phyloP scores from a whole-genome alignment of 495 filamentous ascomycete species.

The Xylaria castorea region DNA sequence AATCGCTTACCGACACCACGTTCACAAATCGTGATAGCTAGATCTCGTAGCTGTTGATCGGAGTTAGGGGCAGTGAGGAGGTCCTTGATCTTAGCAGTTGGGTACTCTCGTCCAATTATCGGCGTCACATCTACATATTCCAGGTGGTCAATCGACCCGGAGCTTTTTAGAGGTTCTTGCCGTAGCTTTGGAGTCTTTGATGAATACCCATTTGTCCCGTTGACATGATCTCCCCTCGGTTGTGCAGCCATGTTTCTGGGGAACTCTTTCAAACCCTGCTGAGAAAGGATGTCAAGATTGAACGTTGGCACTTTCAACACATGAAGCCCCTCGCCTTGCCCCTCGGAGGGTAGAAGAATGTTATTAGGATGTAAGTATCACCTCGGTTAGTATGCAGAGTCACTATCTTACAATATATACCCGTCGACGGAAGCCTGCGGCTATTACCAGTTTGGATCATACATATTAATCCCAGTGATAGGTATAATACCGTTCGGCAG shows the following conservation, averaged over 20 bases:
- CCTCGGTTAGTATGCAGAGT: neutral
- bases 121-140: constrained; percentile 71
- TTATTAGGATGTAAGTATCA: neutral
- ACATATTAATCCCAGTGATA: neutral
- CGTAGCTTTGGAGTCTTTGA: constrained; percentile 27
- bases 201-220: constrained; percentile 29
- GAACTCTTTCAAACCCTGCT: neutral
- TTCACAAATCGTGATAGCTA: constrained; percentile 63
- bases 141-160: constrained; percentile 63
- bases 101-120: constrained; percentile 72
- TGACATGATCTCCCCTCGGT: neutral
- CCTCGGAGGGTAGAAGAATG: neutral
- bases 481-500: neutral
- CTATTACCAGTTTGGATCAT: neutral
- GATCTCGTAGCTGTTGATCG: constrained; percentile 69
- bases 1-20: constrained; percentile 56
- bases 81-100: constrained; percentile 63
- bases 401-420: constrained; percentile 3
- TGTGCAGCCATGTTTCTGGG: neutral
- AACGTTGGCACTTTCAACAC: neutral
- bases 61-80: constrained; percentile 67
- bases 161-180: constrained; percentile 42
- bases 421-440: neutral
- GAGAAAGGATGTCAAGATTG: neutral
- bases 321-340: neutral